These are phyloP conservation scores for Penicillium mononematosum DNA, from an alignment of 495 filamentous ascomycete genomes.

Conservation along the genomic window DNA sequence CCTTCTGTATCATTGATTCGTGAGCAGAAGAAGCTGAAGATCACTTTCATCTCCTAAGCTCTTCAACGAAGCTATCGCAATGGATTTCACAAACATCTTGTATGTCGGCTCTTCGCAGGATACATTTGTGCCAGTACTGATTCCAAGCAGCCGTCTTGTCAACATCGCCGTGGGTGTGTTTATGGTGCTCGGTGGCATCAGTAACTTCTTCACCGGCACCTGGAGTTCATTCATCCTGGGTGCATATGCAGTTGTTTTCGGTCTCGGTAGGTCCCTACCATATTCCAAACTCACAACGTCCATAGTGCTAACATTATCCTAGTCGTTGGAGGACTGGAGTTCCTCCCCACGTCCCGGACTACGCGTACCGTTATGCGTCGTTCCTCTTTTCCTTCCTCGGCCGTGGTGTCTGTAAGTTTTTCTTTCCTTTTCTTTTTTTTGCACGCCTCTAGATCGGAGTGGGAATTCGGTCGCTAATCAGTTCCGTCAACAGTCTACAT, in stretches of 20 bases:
- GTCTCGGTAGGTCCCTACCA: slow-evolving; percentile 61
- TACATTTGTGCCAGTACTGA: slow-evolving; percentile 1
- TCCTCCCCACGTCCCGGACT: slow-evolving; percentile 82
- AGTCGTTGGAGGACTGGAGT: slow-evolving; percentile 63
- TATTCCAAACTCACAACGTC: neutral
- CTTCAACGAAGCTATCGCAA: slow-evolving; percentile 25
- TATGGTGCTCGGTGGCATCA: slow-evolving; percentile 87
- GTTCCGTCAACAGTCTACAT: slow-evolving; percentile 71
- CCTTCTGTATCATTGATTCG: slow-evolving; percentile 2
- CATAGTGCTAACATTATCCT: slow-evolving; percentile 11
- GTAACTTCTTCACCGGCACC: slow-evolving; percentile 66
- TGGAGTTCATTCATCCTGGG: slow-evolving; percentile 67
- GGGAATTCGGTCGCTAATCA: slow-evolving; percentile 8
- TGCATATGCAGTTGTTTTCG: slow-evolving; percentile 85
- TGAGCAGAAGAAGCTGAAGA: slow-evolving; percentile 17
- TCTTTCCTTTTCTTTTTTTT: too few species aligned
- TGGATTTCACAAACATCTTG: slow-evolving; percentile 62
- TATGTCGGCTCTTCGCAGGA: slow-evolving; percentile 32
- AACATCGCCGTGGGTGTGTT: slow-evolving; percentile 86
- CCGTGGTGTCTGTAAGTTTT: slow-evolving; percentile 82
- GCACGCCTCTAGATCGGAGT: slow-evolving; percentile 16
- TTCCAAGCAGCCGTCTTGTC: slow-evolving; percentile 71
- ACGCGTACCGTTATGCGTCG: slow-evolving; percentile 87
- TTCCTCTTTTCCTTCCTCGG: slow-evolving; percentile 98
- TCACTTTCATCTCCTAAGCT: slow-evolving; percentile 2